Evolutionary conservation across 768 basidiomycete species (phyloP).

Genomic region (Lactifluus echinatus): DNA sequence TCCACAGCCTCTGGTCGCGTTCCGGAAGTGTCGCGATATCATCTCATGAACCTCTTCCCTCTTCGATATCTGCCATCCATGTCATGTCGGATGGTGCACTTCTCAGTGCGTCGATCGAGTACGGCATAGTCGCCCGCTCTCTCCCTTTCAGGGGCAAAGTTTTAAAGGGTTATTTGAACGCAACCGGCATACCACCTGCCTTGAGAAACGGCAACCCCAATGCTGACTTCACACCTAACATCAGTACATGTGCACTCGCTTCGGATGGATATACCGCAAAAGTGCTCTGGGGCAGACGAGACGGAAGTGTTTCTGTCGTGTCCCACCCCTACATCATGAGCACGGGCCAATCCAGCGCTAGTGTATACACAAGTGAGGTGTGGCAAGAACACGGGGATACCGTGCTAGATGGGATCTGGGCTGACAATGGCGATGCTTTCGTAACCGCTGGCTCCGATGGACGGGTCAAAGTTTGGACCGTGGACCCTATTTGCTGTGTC

Average conservation of each 20-base stretch:
- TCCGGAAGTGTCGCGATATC: constrained; percentile 52
- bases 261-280: constrained; percentile 60
- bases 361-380: constrained; percentile 40
- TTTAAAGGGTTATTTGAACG: constrained; percentile 60
- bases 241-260: constrained; percentile 47
- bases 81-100: constrained; percentile 49
- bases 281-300: constrained; percentile 64
- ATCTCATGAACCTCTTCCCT: constrained; percentile 57
- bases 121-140: constrained; percentile 68
- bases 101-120: constrained; percentile 52
- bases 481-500: constrained; percentile 41
- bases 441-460: constrained; percentile 57
- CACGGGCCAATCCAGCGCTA: constrained; percentile 34
- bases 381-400: constrained; percentile 55
- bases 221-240: constrained; percentile 60
- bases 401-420: constrained; percentile 51
- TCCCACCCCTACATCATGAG: constrained; percentile 54
- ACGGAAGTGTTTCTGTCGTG: constrained; percentile 59
- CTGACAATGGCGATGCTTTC: constrained; percentile 29
- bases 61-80: constrained; percentile 48
- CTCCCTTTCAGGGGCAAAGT: constrained; percentile 61
- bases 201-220: constrained; percentile 67
- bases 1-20: constrained; percentile 56
- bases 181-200: constrained; percentile 48
- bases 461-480: constrained; percentile 65